Conservation (phyloP, 495 filamentous ascomycete species). For the Sphaerosporella brunnea region DNA sequence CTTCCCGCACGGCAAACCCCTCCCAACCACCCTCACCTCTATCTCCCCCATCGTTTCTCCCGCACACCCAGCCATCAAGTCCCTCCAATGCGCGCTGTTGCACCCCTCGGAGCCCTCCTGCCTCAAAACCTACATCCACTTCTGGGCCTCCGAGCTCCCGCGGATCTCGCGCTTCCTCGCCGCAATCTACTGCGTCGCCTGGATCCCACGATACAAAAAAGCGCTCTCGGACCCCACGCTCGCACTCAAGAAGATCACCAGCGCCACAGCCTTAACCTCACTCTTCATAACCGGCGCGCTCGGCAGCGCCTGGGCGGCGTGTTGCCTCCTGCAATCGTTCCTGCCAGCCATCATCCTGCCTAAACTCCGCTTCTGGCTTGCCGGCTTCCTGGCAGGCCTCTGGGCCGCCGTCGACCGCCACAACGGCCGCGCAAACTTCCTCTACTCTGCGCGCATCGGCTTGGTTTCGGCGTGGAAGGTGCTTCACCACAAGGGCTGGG, state of each 20-base stretch:
- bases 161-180: slow-evolving; percentile 57
- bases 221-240: slow-evolving; percentile 49
- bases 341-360: slow-evolving; percentile 60
- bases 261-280: slow-evolving; percentile 46
- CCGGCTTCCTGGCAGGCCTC: slow-evolving; percentile 64
- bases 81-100: slow-evolving; percentile 76
- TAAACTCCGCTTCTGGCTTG: slow-evolving; percentile 69
- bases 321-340: slow-evolving; percentile 68
- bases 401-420: slow-evolving; percentile 57
- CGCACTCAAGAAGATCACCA: slow-evolving; percentile 44
- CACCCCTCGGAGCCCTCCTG: slow-evolving; percentile 80
- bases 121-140: slow-evolving; percentile 62
- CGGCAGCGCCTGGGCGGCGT: slow-evolving; percentile 65
- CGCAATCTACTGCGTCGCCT: slow-evolving; percentile 46
- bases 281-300: slow-evolving; percentile 60
- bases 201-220: slow-evolving; percentile 43
- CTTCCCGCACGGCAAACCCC: slow-evolving; percentile 48
- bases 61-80: slow-evolving; percentile 67
- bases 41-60: slow-evolving; percentile 64
- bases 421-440: slow-evolving; percentile 43
- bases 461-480: slow-evolving; percentile 80
- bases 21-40: slow-evolving; percentile 44
- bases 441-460: slow-evolving; percentile 55
- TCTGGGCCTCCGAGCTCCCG: slow-evolving; percentile 66
- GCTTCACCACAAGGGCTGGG: slow-evolving; percentile 65